phyloP scores from a whole-genome alignment of 805 yeast species.

The Pichia kluyveri region DNA sequence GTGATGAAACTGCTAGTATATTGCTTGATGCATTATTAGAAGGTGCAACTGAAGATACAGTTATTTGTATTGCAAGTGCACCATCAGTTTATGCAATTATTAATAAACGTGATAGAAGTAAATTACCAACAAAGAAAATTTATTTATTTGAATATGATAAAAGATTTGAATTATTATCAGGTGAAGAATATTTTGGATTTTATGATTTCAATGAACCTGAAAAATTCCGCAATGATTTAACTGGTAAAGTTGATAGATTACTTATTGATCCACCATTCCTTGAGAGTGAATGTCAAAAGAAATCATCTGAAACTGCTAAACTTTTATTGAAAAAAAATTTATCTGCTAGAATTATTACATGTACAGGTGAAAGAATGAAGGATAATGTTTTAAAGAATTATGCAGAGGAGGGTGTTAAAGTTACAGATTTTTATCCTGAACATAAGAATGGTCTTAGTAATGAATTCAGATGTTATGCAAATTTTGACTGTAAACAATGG shows the following conservation, averaged over 20 bases:
- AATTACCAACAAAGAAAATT: slow-evolving; percentile 58
- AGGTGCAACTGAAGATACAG: slow-evolving; percentile 66
- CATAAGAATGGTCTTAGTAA: slow-evolving; percentile 82
- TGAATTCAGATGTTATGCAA: slow-evolving; percentile 81
- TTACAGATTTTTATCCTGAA: slow-evolving; percentile 66
- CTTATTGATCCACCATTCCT: slow-evolving; percentile 86
- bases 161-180: slow-evolving; percentile 68
- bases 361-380: slow-evolving; percentile 87
- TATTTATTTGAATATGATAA: slow-evolving; percentile 73
- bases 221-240: slow-evolving; percentile 45
- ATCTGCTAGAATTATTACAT: slow-evolving; percentile 50
- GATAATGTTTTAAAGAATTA: slow-evolving; percentile 51
- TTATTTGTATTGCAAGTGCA: slow-evolving; percentile 73
- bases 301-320: slow-evolving; percentile 57
- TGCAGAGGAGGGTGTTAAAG: slow-evolving; percentile 41
- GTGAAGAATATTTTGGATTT: slow-evolving; percentile 52
- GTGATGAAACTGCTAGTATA: slow-evolving; percentile 59
- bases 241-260: slow-evolving; percentile 58
- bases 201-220: slow-evolving; percentile 73
- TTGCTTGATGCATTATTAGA: slow-evolving; percentile 66
- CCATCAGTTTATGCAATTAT: slow-evolving; percentile 90
- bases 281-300: slow-evolving; percentile 72
- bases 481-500: slow-evolving; percentile 66
- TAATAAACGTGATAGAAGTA: slow-evolving; percentile 37
- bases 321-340: slow-evolving; percentile 38